Evolutionary conservation across 257 asterid genomes (phyloP).

Genomic region (Lithospermum erythrorhizon): DNA sequence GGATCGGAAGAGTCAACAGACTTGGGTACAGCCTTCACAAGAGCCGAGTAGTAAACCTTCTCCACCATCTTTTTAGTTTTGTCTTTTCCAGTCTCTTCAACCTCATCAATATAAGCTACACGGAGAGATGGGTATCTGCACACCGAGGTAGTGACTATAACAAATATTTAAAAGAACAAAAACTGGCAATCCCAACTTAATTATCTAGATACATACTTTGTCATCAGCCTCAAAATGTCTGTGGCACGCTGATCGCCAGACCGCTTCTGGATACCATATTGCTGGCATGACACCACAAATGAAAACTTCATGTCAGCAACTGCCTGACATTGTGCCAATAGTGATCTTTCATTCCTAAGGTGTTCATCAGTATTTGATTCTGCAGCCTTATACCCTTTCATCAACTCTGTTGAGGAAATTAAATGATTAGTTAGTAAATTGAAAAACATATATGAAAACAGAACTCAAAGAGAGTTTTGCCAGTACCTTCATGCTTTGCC

Average conservation of each 20-base stretch:
- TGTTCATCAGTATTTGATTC: conserved; percentile 39
- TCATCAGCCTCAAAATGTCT: conserved; percentile 63
- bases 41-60: conserved; percentile 56
- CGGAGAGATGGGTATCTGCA: conserved; percentile 43
- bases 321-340: conserved; percentile 52
- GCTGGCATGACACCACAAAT: conserved; percentile 61
- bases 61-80: conserved; percentile 36
- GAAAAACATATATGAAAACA: no score
- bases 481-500: conserved; percentile 87
- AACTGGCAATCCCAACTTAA: background rate
- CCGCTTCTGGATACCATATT: conserved; percentile 56
- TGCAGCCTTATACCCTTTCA: conserved; percentile 68
- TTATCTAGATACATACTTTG: conserved; percentile 13
- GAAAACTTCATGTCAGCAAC: conserved; percentile 64
- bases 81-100: conserved; percentile 41
- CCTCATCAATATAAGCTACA: conserved; percentile 67
- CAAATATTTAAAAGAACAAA: no score
- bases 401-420: conserved; percentile 26
- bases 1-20: conserved; percentile 61
- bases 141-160: background rate
- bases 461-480: background rate
- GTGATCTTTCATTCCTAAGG: conserved; percentile 26
- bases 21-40: conserved; percentile 56
- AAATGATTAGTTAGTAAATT: no score
- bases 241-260: conserved; percentile 52